Percentiles rank a stretch among this genome's conserved stretches.
These are phyloP conservation scores for Zygosaccharomyces bisporus DNA, from an alignment of 805 yeast species.

Conservation along the genomic window DNA sequence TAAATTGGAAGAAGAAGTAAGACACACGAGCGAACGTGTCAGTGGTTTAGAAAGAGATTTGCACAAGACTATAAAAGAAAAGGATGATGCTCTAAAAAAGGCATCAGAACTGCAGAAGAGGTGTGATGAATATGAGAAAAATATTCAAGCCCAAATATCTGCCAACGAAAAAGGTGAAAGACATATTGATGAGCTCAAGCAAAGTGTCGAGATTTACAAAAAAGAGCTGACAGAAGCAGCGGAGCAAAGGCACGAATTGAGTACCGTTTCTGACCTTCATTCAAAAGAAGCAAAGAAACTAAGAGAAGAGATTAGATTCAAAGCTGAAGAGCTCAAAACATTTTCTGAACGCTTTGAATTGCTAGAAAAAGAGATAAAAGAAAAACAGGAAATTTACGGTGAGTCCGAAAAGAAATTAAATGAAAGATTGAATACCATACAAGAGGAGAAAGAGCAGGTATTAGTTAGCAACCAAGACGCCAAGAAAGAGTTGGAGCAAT, in stretches of 20 bases:
- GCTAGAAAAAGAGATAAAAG: constrained; percentile 2
- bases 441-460: not conserved
- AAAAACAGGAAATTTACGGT: not conserved
- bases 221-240: constrained; percentile 3
- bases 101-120: constrained; percentile 23
- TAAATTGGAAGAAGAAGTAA: constrained; percentile 12
- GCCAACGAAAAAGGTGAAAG: not conserved
- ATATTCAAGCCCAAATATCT: constrained; percentile 6
- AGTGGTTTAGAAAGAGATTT: constrained; percentile 27
- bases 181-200: not conserved
- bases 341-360: not conserved
- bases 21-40: constrained; percentile 15
- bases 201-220: not conserved
- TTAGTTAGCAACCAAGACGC: not conserved
- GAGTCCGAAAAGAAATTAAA: not conserved
- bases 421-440: not conserved
- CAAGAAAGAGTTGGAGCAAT: not conserved
- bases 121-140: constrained; percentile 34
- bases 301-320: constrained; percentile 1
- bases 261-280: not conserved
- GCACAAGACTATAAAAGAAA: constrained; percentile 30
- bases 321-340: not conserved
- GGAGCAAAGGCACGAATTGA: not conserved
- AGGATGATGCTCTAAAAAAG: constrained; percentile 28
- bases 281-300: not conserved